Conservation (phyloP, 352 stramenopile genomes). For the Globisporangium nodosum region DNA sequence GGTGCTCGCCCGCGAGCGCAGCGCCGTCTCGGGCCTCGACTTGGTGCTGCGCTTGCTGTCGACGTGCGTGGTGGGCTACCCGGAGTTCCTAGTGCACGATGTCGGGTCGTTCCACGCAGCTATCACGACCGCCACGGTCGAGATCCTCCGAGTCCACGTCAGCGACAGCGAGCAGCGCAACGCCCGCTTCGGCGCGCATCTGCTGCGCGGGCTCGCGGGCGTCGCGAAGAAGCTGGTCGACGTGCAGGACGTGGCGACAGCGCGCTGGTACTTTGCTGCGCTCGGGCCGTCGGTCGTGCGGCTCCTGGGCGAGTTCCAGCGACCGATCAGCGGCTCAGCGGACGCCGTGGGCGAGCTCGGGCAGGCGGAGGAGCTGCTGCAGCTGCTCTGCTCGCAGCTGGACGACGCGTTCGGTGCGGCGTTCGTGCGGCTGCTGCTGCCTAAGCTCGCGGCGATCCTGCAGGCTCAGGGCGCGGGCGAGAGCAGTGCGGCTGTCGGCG, state of each 20-base stretch:
- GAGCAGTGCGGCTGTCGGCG: conserved; percentile 2
- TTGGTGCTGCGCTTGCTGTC: conserved; percentile 35
- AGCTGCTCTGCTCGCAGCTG: conserved; percentile 39
- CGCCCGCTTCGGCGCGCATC: conserved; percentile 15
- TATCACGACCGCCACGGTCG: conserved; percentile 14
- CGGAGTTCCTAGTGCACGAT: conserved; percentile 20
- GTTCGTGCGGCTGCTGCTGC: conserved; percentile 60
- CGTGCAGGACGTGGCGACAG: conserved; percentile 22
- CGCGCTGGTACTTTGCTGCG: conserved; percentile 38
- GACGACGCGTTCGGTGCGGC: conserved; percentile 31
- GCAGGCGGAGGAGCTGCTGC: conserved; percentile 42
- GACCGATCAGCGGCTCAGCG: conserved; percentile 7
- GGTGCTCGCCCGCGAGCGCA: conserved; percentile 17
- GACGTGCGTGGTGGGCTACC: conserved; percentile 32
- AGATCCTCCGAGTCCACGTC: conserved; percentile 15
- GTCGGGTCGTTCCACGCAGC: conserved; percentile 35
- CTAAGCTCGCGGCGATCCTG: conserved; percentile 40
- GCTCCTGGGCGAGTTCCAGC: conserved; percentile 9
- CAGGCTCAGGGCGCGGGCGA: conserved; percentile 17
- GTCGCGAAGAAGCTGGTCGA: conserved; percentile 46
- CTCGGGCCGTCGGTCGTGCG: conserved; percentile 35
- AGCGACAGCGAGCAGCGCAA: conserved; percentile 18
- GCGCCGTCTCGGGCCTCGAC: conserved; percentile 9
- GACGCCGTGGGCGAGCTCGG: conserved; percentile 27
- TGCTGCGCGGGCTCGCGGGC: conserved; percentile 29